phyloP scores from a whole-genome alignment of 495 filamentous ascomycete genomes.

The Aspergillus cristatus region DNA sequence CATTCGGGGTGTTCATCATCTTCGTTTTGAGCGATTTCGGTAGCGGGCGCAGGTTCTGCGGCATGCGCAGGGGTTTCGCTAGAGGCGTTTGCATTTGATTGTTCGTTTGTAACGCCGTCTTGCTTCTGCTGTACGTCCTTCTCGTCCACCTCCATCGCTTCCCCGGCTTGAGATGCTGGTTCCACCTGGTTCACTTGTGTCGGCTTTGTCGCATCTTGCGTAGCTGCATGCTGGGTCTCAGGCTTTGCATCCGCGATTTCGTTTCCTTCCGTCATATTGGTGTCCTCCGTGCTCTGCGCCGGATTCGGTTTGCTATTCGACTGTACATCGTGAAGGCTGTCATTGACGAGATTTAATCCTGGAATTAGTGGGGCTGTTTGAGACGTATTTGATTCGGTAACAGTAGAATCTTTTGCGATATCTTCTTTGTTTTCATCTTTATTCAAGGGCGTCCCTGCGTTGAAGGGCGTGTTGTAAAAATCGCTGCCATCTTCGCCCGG shows the following conservation, averaged over 20 bases:
- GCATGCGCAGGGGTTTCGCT: not conserved
- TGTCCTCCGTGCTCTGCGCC: constrained; percentile 5
- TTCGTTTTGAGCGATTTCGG: constrained; percentile 16
- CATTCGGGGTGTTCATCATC: constrained; percentile 63
- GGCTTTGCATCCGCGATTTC: not conserved
- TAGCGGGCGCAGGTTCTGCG: not conserved
- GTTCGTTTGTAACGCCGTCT: constrained; percentile 3
- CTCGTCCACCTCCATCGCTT: constrained; percentile 31
- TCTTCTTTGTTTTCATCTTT: constrained; percentile 1
- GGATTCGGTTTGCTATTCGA: constrained; percentile 9
- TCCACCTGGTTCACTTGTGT: constrained; percentile 4
- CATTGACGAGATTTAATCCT: constrained; percentile 30
- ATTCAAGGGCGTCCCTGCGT: constrained; percentile 17
- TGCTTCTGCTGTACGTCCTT: constrained; percentile 7
- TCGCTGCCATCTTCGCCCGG: constrained; percentile 31
- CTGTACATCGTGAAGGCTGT: constrained; percentile 10
- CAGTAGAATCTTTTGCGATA: not conserved
- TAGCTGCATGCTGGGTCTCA: constrained; percentile 1
- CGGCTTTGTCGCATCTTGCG: constrained; percentile 1
- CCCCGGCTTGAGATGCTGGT: constrained; percentile 1
- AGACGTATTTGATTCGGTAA: constrained; percentile 3
- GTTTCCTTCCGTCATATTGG: constrained; percentile 1
- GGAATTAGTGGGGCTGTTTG: constrained; percentile 24
- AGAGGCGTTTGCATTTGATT: not conserved
- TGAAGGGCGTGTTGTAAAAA: constrained; percentile 33